Conservation (phyloP, 352 stramenopile species). For the Phytophthora cryptogea region DNA sequence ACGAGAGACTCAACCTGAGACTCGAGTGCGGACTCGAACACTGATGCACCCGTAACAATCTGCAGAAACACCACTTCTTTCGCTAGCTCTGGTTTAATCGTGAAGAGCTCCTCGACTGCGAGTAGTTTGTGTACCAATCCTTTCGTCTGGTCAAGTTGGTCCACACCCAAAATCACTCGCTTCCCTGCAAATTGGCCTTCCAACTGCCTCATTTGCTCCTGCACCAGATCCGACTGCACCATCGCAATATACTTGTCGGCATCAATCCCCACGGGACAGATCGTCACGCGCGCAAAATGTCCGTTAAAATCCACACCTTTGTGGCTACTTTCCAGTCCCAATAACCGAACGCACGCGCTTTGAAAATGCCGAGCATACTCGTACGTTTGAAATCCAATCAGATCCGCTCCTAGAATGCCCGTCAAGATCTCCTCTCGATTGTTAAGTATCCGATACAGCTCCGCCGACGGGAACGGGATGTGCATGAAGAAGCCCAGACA, state of each 20-base stretch:
- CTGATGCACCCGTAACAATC: slow-evolving; percentile 76
- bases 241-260: slow-evolving; percentile 78
- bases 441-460: slow-evolving; percentile 90
- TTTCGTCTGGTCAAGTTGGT: slow-evolving; percentile 89
- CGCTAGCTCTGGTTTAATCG: slow-evolving; percentile 85
- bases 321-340: slow-evolving; percentile 87
- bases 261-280: slow-evolving; percentile 90
- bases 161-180: slow-evolving; percentile 85
- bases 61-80: slow-evolving; percentile 96
- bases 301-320: slow-evolving; percentile 90
- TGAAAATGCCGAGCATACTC: slow-evolving; percentile 92
- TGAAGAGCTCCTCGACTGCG: slow-evolving; percentile 89
- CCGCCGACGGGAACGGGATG: slow-evolving; percentile 90
- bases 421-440: slow-evolving; percentile 88
- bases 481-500: slow-evolving; percentile 90
- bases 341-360: slow-evolving; percentile 81
- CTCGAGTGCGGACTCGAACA: slow-evolving; percentile 70
- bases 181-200: slow-evolving; percentile 78
- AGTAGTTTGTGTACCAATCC: slow-evolving; percentile 92
- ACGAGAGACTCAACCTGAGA: slow-evolving; percentile 90
- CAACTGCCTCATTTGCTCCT: slow-evolving; percentile 68
- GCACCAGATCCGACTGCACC: slow-evolving; percentile 59
- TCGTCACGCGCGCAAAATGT: slow-evolving; percentile 87
- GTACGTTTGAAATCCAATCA: slow-evolving; percentile 92
- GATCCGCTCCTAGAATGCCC: slow-evolving; percentile 84